Percentiles rank a stretch among this genome's conserved stretches.
Evolutionary conservation across 257 asterid genomes (phyloP).

Genomic region (Nicotiana tabacum): DNA sequence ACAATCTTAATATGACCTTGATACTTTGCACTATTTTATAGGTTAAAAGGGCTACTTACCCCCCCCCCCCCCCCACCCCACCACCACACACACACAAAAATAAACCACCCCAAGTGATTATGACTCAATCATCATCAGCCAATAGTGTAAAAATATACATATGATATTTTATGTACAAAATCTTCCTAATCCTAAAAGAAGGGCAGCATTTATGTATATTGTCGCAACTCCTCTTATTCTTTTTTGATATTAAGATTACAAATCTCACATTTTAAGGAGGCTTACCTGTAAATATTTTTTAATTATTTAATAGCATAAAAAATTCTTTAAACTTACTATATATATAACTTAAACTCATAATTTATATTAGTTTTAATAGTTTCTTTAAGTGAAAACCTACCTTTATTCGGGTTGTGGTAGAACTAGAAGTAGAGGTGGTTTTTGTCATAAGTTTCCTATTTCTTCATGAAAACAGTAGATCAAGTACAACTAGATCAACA

Average conservation of each 20-base stretch:
- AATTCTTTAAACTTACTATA: too few relatives aligned
- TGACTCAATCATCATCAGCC: background rate
- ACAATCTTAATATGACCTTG: too few relatives aligned
- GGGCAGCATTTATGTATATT: constrained; percentile 45
- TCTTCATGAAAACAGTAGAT: constrained; percentile 36
- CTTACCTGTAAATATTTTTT: too few relatives aligned
- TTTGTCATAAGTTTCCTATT: constrained; percentile 39
- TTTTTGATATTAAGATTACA: too few relatives aligned
- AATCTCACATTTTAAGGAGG: too few relatives aligned
- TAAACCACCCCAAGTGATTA: background rate
- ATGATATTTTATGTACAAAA: constrained; percentile 27
- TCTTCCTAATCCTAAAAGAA: constrained; percentile 26
- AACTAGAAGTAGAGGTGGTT: constrained; percentile 15
- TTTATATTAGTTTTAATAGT: background rate
- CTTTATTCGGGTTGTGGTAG: constrained; percentile 29
- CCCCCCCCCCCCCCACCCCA: too few relatives aligned
- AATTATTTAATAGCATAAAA: too few relatives aligned
- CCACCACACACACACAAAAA: too few relatives aligned
- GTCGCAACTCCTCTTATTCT: constrained; percentile 14
- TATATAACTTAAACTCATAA: background rate
- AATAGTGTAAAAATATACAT: background rate
- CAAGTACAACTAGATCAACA: background rate
- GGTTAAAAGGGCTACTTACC: too few relatives aligned
- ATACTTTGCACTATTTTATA: too few relatives aligned
- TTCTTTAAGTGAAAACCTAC: constrained; percentile 25